Percentiles rank a stretch among this genome's conserved stretches.
Evolutionary conservation across 306 rosid species (phyloP).

Genomic region (Vicia faba): DNA sequence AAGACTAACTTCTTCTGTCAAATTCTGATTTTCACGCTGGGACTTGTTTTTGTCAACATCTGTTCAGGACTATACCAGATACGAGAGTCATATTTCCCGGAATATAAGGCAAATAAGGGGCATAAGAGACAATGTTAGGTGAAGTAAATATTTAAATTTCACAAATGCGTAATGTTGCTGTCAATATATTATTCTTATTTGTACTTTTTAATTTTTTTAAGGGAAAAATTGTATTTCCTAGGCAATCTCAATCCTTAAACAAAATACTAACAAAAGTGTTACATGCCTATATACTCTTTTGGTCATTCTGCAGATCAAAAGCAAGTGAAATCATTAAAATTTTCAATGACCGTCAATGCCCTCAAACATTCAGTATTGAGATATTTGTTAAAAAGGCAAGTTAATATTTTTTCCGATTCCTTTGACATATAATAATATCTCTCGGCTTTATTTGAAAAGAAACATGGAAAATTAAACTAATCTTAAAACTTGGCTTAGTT

Average conservation of each 20-base stretch:
- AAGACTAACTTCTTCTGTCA: neutral
- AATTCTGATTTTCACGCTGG: constrained; percentile 13
- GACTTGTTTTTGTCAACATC: constrained; percentile 36
- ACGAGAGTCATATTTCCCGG: constrained; percentile 66
- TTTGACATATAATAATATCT: constrained; percentile 5
- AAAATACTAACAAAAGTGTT: constrained; percentile 9
- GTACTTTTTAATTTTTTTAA: neutral
- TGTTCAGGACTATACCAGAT: constrained; percentile 60
- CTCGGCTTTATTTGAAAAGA: constrained; percentile 18
- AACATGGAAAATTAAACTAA: constrained; percentile 23
- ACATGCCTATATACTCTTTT: constrained; percentile 32
- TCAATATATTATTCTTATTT: constrained; percentile 22
- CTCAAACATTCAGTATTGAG: constrained; percentile 67
- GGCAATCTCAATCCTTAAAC: constrained; percentile 25
- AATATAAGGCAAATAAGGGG: constrained; percentile 69
- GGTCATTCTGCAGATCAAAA: constrained; percentile 64
- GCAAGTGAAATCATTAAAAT: constrained; percentile 60
- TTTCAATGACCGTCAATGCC: constrained; percentile 59
- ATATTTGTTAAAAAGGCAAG: constrained; percentile 74
- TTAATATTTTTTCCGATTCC: constrained; percentile 19
- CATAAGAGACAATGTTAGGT: constrained; percentile 75
- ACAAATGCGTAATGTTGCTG: constrained; percentile 24
- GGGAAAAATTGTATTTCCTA: constrained; percentile 25
- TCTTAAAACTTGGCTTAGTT: constrained; percentile 31
- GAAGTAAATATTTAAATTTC: constrained; percentile 35